Evolutionary conservation across 192 early-diverging fungal genomes (phyloP).

Genomic region (Pilobolus umbonatus): DNA sequence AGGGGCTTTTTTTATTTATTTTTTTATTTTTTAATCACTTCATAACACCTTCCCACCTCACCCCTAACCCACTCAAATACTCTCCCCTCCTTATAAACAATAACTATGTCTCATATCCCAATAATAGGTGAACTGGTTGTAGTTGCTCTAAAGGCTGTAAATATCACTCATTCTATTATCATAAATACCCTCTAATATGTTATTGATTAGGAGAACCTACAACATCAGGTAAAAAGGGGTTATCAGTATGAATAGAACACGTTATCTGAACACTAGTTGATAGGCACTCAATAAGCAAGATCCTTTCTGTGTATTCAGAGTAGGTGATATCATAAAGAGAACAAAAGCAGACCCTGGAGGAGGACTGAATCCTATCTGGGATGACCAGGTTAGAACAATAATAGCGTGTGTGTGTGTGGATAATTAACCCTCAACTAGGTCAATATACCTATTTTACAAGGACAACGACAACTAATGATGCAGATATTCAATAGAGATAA

Average conservation of each 20-base stretch:
- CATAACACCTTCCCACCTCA: no score
- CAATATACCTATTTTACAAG: background rate
- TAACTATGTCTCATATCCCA: background rate
- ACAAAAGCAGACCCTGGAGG: constrained; percentile 44
- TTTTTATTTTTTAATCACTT: no score
- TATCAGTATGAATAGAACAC: background rate
- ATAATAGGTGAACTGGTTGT: constrained; percentile 33
- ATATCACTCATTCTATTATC: background rate
- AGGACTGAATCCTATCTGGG: constrained; percentile 49
- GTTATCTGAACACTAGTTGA: background rate
- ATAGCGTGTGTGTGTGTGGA: background rate
- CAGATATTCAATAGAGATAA: constrained; percentile 8
- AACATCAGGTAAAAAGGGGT: background rate
- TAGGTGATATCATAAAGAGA: constrained; percentile 38
- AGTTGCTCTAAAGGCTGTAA: constrained; percentile 37
- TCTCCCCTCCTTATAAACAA: no score
- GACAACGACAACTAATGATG: background rate
- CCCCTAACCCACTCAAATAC: no score
- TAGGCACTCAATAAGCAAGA: constrained; percentile 39
- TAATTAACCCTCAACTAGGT: background rate
- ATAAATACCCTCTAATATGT: background rate
- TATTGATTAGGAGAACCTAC: constrained; percentile 12
- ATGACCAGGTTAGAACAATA: constrained; percentile 43
- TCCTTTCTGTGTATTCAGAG: constrained; percentile 45
- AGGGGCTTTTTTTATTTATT: no score